phyloP scores from a whole-genome alignment of 768 basidiomycete genomes.

The Candolleomyces eurysporus region DNA sequence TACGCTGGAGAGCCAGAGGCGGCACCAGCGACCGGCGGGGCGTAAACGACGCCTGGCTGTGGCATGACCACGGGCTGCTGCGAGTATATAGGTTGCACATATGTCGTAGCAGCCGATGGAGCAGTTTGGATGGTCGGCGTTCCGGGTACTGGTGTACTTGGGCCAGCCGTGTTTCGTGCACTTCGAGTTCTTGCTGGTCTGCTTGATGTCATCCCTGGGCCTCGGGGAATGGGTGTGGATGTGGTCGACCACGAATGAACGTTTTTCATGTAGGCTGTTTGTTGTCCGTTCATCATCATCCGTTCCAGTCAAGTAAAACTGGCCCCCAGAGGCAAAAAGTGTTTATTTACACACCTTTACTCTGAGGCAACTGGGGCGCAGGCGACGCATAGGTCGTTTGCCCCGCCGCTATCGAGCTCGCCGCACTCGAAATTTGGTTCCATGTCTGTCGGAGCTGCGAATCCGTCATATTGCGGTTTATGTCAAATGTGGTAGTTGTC shows the following conservation, averaged over 20 bases:
- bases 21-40: no score
- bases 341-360: conserved; percentile 22
- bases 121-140: conserved; percentile 35
- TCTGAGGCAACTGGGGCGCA: conserved; percentile 32
- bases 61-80: background rate
- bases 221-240: conserved; percentile 49
- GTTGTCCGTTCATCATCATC: no score
- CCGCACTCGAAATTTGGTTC: conserved; percentile 45
- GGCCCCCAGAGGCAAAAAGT: background rate
- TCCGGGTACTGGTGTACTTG: conserved; percentile 35
- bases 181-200: conserved; percentile 5
- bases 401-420: conserved; percentile 21
- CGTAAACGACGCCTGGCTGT: background rate
- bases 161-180: conserved; percentile 39
- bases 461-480: conserved; percentile 51
- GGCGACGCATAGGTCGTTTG: conserved; percentile 36
- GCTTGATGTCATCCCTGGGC: conserved; percentile 26
- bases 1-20: no score
- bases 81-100: conserved; percentile 33
- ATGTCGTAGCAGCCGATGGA: conserved; percentile 24
- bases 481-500: conserved; percentile 27
- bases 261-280: conserved; percentile 56
- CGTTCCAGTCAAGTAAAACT: conserved; percentile 5
- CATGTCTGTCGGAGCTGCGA: conserved; percentile 64
- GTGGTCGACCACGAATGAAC: conserved; percentile 67